A percentile compares a stretch with the other conserved stretches of the same genome.
Evolutionary conservation across 345 rosid genomes (phyloP).

Genomic region (Raphanus raphanistrum): DNA sequence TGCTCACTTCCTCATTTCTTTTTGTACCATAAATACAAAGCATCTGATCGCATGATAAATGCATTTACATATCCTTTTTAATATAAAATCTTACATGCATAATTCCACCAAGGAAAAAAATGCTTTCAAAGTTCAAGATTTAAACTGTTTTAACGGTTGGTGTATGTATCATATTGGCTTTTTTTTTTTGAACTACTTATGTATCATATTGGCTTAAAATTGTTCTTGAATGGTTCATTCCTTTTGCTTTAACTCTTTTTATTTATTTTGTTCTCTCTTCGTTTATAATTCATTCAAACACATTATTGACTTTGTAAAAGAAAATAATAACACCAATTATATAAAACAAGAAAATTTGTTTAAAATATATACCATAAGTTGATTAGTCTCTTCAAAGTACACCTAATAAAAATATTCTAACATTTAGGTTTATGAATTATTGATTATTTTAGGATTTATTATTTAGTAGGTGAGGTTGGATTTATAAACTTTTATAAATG

Average conservation of each 20-base stretch:
- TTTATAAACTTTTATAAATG: too few species aligned
- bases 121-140: constrained; percentile 22
- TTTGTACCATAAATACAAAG: constrained; percentile 27
- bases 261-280: not conserved
- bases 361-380: too few species aligned
- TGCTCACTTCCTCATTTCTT: constrained; percentile 18
- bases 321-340: not conserved
- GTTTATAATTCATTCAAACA: not conserved
- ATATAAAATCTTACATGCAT: constrained; percentile 18
- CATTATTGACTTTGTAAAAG: not conserved
- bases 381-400: too few species aligned
- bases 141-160: constrained; percentile 5
- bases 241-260: not conserved
- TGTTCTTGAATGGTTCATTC: constrained; percentile 1
- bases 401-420: too few species aligned
- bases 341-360: too few species aligned
- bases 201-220: not conserved
- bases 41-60: constrained; percentile 37
- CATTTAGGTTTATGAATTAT: too few species aligned
- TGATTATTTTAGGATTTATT: too few species aligned
- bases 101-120: constrained; percentile 31
- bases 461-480: too few species aligned
- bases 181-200: too few species aligned
- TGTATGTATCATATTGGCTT: not conserved
- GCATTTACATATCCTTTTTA: constrained; percentile 15